These are phyloP conservation scores for Sugiyamaella smithiae DNA, from an alignment of 805 yeast species.

Conservation along the genomic window DNA sequence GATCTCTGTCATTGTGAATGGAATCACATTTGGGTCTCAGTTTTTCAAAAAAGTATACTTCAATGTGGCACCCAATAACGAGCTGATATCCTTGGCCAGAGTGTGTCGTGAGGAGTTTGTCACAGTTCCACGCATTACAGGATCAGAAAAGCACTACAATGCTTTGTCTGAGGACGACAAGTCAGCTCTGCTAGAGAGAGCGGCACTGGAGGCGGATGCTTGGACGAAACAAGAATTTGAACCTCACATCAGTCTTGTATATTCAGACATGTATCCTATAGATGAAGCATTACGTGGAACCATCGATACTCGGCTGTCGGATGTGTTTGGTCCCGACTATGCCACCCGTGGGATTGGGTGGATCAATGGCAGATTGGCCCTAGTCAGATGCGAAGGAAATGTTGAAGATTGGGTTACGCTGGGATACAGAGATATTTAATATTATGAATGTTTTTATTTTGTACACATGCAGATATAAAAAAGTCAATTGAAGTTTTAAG, in stretches of 20 bases:
- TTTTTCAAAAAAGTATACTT: constrained; percentile 55
- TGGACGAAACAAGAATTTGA: constrained; percentile 60
- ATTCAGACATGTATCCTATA: constrained; percentile 62
- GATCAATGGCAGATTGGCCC: constrained; percentile 65
- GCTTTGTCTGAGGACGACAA: constrained; percentile 31
- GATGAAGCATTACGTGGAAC: constrained; percentile 64
- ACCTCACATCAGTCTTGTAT: constrained; percentile 72
- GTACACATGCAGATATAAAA: background rate
- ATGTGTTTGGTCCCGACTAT: constrained; percentile 52
- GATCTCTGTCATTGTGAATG: constrained; percentile 41
- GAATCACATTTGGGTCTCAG: constrained; percentile 47
- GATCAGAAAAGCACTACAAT: constrained; percentile 23
- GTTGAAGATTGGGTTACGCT: constrained; percentile 64
- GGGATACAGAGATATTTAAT: constrained; percentile 42
- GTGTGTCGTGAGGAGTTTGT: constrained; percentile 38
- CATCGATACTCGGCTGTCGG: constrained; percentile 62
- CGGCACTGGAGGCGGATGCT: constrained; percentile 46
- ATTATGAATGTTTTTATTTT: background rate
- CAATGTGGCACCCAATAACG: constrained; percentile 45
- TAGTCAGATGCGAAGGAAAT: constrained; percentile 71
- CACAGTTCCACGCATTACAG: constrained; percentile 24
- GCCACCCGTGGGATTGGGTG: constrained; percentile 47
- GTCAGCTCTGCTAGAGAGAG: constrained; percentile 30
- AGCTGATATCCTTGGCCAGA: constrained; percentile 49
- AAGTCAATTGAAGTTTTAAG: constrained; percentile 40